Percentiles rank a stretch among this genome's conserved stretches.
Conservation (phyloP, 192 early-diverging fungal genomes). For the Endogone sp. region DNA sequence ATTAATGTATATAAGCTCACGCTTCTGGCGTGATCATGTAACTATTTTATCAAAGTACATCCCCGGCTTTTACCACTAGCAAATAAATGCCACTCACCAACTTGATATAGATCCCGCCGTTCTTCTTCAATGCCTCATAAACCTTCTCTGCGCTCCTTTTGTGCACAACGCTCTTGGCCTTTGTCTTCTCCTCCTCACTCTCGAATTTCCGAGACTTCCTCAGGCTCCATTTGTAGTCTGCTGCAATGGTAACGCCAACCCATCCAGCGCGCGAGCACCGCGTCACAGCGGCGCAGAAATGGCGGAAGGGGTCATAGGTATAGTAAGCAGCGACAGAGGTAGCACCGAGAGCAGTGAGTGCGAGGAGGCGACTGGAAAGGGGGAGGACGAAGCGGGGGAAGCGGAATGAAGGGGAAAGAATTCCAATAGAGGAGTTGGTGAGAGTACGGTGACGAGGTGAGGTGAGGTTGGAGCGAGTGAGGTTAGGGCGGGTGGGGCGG, state of each 20-base stretch:
- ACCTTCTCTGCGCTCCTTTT: constrained; percentile 64
- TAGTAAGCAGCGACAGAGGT: constrained; percentile 13
- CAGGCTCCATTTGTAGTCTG: constrained; percentile 57
- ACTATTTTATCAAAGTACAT: too few species aligned
- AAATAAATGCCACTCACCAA: constrained; percentile 38
- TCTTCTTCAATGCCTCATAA: constrained; percentile 51
- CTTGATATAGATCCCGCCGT: constrained; percentile 87
- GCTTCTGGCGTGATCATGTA: too few species aligned
- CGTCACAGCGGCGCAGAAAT: constrained; percentile 21
- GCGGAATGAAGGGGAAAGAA: background rate
- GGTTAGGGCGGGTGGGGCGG: too few species aligned
- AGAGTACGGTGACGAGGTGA: too few species aligned
- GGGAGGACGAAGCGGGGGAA: background rate
- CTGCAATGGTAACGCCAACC: constrained; percentile 35
- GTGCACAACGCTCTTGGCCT: constrained; percentile 55
- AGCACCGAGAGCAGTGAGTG: background rate
- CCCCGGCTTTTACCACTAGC: too few species aligned
- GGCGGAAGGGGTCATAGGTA: constrained; percentile 26
- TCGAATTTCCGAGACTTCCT: constrained; percentile 5
- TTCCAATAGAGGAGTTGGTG: too few species aligned
- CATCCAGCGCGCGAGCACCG: constrained; percentile 37
- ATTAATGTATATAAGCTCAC: too few species aligned
- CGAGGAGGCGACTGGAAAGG: background rate
- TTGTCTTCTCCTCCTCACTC: constrained; percentile 23
- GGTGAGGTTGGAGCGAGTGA: too few species aligned